Percentiles rank a stretch among this genome's conserved stretches.
These are phyloP conservation scores for Cystofilobasidium capitatum DNA, from an alignment of 768 basidiomycete genomes.

Conservation along the genomic window DNA sequence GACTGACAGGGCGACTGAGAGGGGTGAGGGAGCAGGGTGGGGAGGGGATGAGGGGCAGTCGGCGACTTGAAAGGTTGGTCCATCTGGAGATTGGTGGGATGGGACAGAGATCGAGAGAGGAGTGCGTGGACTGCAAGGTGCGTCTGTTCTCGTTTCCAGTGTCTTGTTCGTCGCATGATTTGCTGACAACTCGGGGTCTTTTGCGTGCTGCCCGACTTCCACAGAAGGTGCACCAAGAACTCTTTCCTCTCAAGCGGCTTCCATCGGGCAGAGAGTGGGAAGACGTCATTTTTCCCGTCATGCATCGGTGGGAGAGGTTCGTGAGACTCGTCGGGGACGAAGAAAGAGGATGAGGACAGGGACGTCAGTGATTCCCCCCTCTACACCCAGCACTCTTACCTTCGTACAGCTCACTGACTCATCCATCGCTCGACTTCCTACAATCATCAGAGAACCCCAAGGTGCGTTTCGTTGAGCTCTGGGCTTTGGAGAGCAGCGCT, in stretches of 20 bases:
- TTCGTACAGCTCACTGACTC: too few species aligned
- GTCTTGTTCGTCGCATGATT: not conserved
- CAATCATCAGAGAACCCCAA: slow-evolving; percentile 29
- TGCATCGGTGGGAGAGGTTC: slow-evolving; percentile 11
- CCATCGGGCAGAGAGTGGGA: slow-evolving; percentile 3
- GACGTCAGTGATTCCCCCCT: too few species aligned
- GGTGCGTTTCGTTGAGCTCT: slow-evolving; percentile 3
- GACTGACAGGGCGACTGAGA: not conserved
- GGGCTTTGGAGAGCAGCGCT: not conserved
- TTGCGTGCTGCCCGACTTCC: too few species aligned
- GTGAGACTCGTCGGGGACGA: not conserved
- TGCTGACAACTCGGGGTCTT: not conserved
- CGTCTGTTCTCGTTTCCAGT: not conserved
- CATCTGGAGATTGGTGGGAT: slow-evolving; percentile 11
- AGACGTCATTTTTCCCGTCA: not conserved
- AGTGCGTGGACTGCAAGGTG: slow-evolving; percentile 13
- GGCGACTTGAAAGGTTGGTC: not conserved
- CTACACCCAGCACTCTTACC: too few species aligned
- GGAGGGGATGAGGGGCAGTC: not conserved
- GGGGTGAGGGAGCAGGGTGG: not conserved
- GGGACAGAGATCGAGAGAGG: not conserved
- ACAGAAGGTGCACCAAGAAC: slow-evolving; percentile 8
- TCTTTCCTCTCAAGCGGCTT: not conserved
- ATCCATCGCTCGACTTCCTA: too few species aligned
- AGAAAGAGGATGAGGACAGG: too few species aligned